A percentile compares a stretch with the other conserved stretches of the same genome.
Evolutionary conservation across 192 early-diverging fungal genomes (phyloP).

Genomic region (Chytriomyces sp.): DNA sequence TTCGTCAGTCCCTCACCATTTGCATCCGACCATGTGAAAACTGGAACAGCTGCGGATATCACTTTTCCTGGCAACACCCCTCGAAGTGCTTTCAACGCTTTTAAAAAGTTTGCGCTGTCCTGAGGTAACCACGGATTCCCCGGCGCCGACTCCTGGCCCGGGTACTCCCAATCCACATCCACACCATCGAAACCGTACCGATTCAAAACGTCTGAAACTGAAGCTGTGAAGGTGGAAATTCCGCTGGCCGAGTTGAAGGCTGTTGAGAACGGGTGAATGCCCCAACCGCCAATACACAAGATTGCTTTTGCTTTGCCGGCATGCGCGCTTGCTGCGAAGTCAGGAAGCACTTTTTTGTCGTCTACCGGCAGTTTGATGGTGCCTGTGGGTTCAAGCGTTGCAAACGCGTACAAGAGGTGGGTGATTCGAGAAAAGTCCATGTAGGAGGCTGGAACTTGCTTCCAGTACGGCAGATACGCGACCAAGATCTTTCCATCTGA

Average conservation of each 20-base stretch:
- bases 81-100: not conserved
- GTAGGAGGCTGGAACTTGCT: not conserved
- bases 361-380: not conserved
- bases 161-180: not conserved
- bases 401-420: not conserved
- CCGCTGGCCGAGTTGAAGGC: not conserved
- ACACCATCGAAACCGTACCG: not conserved
- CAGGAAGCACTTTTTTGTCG: not conserved
- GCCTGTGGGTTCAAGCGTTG: not conserved
- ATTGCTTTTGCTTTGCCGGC: not conserved
- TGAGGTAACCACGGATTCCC: not conserved
- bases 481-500: not conserved
- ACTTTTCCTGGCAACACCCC: not conserved
- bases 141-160: not conserved
- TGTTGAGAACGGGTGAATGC: not conserved
- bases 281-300: not conserved
- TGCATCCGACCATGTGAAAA: not conserved
- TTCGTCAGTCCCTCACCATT: not conserved
- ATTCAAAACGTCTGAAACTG: not conserved
- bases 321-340: not conserved
- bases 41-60: not conserved
- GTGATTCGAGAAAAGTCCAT: not conserved
- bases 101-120: not conserved
- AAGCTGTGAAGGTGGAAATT: not conserved
- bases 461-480: not conserved